Evolutionary conservation across 2,329 filamentous ascomycete species (phyloP).

Genomic region (Aspergillus texensis): DNA sequence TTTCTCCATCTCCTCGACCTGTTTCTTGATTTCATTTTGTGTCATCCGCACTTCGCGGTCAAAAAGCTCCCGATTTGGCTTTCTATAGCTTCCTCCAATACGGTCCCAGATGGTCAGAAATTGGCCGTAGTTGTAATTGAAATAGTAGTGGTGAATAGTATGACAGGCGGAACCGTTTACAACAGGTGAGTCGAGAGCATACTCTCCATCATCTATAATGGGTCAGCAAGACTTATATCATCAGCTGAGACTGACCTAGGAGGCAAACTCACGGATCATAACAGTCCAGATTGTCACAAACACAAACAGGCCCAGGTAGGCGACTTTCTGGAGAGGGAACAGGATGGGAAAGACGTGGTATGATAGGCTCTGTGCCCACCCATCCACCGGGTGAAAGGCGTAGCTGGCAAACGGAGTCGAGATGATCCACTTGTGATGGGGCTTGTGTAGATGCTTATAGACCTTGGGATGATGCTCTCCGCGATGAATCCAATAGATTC

Average conservation of each 20-base stretch:
- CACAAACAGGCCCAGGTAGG: constrained; percentile 79
- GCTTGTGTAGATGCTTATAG: constrained; percentile 91
- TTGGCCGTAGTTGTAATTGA: constrained; percentile 93
- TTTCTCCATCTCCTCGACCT: constrained; percentile 14
- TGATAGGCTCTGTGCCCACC: constrained; percentile 81
- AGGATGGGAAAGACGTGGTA: constrained; percentile 92
- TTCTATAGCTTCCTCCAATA: constrained; percentile 67
- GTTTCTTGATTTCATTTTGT: constrained; percentile 10
- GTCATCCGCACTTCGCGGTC: constrained; percentile 17
- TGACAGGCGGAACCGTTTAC: constrained; percentile 97
- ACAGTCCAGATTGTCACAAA: constrained; percentile 98
- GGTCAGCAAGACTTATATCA: constrained; percentile 1
- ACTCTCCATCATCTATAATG: constrained; percentile 76
- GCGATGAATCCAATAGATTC: constrained; percentile 89
- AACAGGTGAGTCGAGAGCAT: constrained; percentile 79
- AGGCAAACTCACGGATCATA: constrained; percentile 63
- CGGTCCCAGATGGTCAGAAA: constrained; percentile 93
- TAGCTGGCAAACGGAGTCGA: constrained; percentile 89
- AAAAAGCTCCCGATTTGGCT: constrained; percentile 15
- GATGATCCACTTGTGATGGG: constrained; percentile 99
- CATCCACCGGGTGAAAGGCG: constrained; percentile 92
- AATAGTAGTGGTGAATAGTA: constrained; percentile 84
- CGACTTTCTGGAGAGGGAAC: constrained; percentile 88
- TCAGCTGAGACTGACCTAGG: not conserved
- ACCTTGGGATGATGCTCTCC: constrained; percentile 75